Percentiles rank a stretch among this genome's conserved stretches.
These are phyloP conservation scores for Mycena epipterygia DNA, from an alignment of 768 basidiomycete genomes.

Conservation along the genomic window DNA sequence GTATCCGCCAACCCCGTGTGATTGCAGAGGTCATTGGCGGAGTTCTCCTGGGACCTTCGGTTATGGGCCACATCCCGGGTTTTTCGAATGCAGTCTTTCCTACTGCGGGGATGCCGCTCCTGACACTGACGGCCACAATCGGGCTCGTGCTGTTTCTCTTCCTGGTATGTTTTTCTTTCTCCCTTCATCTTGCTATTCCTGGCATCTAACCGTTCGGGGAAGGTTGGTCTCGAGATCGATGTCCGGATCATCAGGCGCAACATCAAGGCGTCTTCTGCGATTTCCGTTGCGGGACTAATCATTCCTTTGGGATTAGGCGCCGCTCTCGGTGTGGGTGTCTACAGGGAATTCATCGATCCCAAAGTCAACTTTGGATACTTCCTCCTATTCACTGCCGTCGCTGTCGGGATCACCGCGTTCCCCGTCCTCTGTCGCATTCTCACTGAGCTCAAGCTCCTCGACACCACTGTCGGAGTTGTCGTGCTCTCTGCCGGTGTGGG, in stretches of 20 bases:
- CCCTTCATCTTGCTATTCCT: background rate
- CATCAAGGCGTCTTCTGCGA: constrained; percentile 64
- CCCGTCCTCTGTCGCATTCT: constrained; percentile 89
- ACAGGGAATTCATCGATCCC: constrained; percentile 72
- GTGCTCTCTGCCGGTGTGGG: constrained; percentile 88
- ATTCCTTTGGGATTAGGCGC: constrained; percentile 88
- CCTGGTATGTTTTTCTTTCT: constrained; percentile 59
- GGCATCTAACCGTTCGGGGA: too few relatives aligned
- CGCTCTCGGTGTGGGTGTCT: constrained; percentile 79
- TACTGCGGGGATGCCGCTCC: constrained; percentile 60
- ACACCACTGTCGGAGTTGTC: constrained; percentile 88
- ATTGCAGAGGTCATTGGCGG: constrained; percentile 95
- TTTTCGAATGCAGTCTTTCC: constrained; percentile 79
- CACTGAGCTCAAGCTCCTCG: constrained; percentile 84
- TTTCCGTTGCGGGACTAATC: constrained; percentile 78
- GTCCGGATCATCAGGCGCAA: constrained; percentile 76
- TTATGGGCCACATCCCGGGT: constrained; percentile 84
- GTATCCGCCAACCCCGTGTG: constrained; percentile 90
- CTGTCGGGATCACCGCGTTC: constrained; percentile 86
- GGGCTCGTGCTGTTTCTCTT: constrained; percentile 86
- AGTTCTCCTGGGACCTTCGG: constrained; percentile 83
- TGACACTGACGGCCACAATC: constrained; percentile 81
- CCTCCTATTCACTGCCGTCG: constrained; percentile 87
- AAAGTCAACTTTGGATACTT: constrained; percentile 83
- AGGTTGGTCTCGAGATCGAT: constrained; percentile 89